phyloP scores from a whole-genome alignment of 2,329 filamentous ascomycete species.

The Sporothrix globosa region DNA sequence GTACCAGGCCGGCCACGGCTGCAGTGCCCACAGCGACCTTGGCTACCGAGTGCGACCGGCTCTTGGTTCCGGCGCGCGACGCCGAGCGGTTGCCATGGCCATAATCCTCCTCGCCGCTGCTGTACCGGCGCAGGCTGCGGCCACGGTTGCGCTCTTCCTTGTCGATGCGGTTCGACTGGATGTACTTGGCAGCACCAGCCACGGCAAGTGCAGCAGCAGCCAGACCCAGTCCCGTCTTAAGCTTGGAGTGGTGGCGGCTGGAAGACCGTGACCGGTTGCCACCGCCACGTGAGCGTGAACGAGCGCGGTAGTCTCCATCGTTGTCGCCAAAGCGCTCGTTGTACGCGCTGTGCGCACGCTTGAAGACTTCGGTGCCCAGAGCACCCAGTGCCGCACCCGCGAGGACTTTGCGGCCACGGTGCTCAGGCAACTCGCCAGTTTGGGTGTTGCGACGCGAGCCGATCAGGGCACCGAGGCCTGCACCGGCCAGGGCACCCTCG shows the following conservation, averaged over 20 bases:
- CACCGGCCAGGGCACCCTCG: constrained; percentile 66
- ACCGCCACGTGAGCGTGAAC: constrained; percentile 35
- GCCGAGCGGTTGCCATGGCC: constrained; percentile 42
- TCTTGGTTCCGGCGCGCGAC: constrained; percentile 50
- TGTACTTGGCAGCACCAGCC: constrained; percentile 67
- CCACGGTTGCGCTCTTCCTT: constrained; percentile 63
- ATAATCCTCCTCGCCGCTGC: constrained; percentile 43
- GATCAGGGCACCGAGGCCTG: constrained; percentile 63
- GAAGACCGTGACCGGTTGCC: constrained; percentile 46
- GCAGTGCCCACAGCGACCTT: constrained; percentile 63
- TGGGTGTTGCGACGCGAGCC: constrained; percentile 57
- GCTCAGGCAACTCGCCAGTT: constrained; percentile 54
- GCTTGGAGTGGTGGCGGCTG: constrained; percentile 50
- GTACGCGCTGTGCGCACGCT: constrained; percentile 64
- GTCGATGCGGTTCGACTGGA: constrained; percentile 62
- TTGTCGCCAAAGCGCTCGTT: constrained; percentile 54
- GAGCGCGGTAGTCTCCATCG: constrained; percentile 39
- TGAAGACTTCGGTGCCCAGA: constrained; percentile 63
- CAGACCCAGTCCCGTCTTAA: constrained; percentile 65
- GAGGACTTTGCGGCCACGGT: constrained; percentile 61
- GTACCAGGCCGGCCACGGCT: constrained; percentile 60
- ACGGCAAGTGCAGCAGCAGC: constrained; percentile 66
- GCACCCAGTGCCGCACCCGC: constrained; percentile 66
- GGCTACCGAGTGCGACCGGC: constrained; percentile 53
- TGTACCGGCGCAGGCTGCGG: constrained; percentile 55